Conservation (phyloP, 495 filamentous ascomycete species). For the Bryoglossum gracile region DNA sequence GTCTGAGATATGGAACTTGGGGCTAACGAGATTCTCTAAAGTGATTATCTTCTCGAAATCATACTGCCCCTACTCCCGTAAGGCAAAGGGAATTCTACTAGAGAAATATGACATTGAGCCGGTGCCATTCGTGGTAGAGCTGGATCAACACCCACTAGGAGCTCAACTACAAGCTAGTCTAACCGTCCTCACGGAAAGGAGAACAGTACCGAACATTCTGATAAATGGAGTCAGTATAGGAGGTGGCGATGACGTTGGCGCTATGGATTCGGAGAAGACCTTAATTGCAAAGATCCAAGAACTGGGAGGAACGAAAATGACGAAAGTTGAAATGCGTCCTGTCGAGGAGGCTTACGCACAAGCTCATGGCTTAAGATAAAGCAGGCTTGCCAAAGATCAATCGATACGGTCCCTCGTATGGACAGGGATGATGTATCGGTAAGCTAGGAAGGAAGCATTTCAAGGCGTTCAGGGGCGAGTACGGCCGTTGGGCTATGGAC, state of each 20-base stretch:
- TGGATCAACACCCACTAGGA: slow-evolving; percentile 76
- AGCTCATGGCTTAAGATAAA: slow-evolving; percentile 15
- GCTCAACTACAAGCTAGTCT: slow-evolving; percentile 59
- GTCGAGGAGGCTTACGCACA: slow-evolving; percentile 5
- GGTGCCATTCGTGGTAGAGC: slow-evolving; percentile 79
- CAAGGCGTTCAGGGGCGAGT: background rate
- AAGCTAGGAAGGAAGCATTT: background rate
- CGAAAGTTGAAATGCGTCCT: slow-evolving; percentile 31
- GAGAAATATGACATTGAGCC: slow-evolving; percentile 77
- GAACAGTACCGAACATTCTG: slow-evolving; percentile 87
- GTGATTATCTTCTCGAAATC: slow-evolving; percentile 95
- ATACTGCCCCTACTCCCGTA: slow-evolving; percentile 77
- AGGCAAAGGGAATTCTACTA: slow-evolving; percentile 76
- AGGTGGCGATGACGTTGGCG: slow-evolving; percentile 78
- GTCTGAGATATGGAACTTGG: background rate
- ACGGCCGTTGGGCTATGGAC: no score
- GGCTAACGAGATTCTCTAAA: slow-evolving; percentile 26
- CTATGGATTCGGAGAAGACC: slow-evolving; percentile 58
- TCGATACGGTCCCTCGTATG: background rate
- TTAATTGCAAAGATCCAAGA: slow-evolving; percentile 64
- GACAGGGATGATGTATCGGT: background rate
- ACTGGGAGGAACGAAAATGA: slow-evolving; percentile 61
- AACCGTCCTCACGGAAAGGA: slow-evolving; percentile 63
- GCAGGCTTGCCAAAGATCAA: background rate
- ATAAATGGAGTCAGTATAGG: slow-evolving; percentile 85